A percentile compares a stretch with the other conserved stretches of the same genome.
phyloP scores from a whole-genome alignment of 192 early-diverging fungal genomes.

The Rhizophagus prolifer region DNA sequence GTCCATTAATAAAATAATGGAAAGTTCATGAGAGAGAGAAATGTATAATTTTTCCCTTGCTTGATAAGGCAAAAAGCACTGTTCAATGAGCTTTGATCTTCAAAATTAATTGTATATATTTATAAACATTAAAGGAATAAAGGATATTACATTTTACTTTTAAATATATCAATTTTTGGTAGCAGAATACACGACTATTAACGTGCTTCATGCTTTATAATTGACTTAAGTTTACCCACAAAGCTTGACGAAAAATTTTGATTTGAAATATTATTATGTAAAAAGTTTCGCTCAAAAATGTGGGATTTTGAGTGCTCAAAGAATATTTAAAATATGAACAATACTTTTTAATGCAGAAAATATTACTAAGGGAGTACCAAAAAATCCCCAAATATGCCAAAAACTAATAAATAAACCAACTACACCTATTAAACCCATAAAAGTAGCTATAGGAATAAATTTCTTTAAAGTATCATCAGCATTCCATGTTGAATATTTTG shows the following conservation, averaged over 20 bases:
- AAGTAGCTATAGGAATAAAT: conserved; percentile 15
- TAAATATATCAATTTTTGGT: neutral
- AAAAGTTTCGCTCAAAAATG: neutral
- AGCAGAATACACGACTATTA: neutral
- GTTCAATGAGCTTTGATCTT: no score
- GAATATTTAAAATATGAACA: neutral
- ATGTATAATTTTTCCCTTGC: no score
- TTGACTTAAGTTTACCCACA: neutral
- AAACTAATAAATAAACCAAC: neutral
- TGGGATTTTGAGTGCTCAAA: neutral
- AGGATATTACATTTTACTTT: neutral
- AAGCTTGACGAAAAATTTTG: neutral
- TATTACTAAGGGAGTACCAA: neutral
- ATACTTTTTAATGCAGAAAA: neutral
- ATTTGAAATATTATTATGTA: neutral
- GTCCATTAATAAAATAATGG: no score
- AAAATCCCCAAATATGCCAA: conserved; percentile 17
- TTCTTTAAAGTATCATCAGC: conserved; percentile 7
- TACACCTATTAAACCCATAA: neutral
- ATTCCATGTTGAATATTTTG: conserved; percentile 13
- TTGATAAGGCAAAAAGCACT: no score
- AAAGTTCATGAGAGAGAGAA: no score
- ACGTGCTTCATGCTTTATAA: neutral
- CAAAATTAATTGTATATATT: no score
- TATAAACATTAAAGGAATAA: neutral